A percentile compares a stretch with the other conserved stretches of the same genome.
These are phyloP conservation scores for Corylus americana DNA, from an alignment of 306 rosid species.

Conservation along the genomic window DNA sequence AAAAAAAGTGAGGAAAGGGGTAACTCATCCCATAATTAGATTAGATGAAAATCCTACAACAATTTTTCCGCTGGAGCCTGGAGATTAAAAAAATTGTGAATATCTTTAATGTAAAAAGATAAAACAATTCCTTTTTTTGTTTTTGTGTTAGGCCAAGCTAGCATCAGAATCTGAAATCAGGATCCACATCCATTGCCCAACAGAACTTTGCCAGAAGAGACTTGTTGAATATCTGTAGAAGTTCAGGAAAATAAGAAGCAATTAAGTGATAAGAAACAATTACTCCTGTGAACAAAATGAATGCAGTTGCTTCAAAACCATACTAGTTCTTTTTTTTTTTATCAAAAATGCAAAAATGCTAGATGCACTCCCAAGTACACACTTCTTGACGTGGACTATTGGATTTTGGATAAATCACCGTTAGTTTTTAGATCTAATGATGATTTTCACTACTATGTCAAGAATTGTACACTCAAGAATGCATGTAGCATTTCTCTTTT, in stretches of 20 bases:
- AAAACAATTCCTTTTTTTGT: constrained; percentile 13
- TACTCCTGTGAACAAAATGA: not conserved
- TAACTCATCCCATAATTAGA: constrained; percentile 69
- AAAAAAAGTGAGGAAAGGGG: constrained; percentile 31
- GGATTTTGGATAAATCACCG: no score
- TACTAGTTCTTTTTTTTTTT: not conserved
- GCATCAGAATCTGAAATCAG: constrained; percentile 91
- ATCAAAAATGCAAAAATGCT: no score
- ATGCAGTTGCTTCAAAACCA: not conserved
- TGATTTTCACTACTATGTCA: no score
- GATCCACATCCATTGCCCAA: constrained; percentile 98
- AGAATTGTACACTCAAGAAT: no score
- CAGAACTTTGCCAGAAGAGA: constrained; percentile 83
- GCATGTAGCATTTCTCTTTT: no score
- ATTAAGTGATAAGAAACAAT: not conserved
- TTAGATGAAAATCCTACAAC: constrained; percentile 68
- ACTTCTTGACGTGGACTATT: no score
- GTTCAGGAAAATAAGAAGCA: not conserved
- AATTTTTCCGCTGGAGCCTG: constrained; percentile 47
- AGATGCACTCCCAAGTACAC: no score
- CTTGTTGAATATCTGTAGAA: constrained; percentile 81
- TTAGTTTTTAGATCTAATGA: no score
- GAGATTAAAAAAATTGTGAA: constrained; percentile 25
- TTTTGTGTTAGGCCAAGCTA: constrained; percentile 11
- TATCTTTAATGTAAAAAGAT: constrained; percentile 40